A percentile compares a stretch with the other conserved stretches of the same genome.
Evolutionary conservation across 2,329 filamentous ascomycete genomes (phyloP).

Genomic region (Botrytis fragariae): DNA sequence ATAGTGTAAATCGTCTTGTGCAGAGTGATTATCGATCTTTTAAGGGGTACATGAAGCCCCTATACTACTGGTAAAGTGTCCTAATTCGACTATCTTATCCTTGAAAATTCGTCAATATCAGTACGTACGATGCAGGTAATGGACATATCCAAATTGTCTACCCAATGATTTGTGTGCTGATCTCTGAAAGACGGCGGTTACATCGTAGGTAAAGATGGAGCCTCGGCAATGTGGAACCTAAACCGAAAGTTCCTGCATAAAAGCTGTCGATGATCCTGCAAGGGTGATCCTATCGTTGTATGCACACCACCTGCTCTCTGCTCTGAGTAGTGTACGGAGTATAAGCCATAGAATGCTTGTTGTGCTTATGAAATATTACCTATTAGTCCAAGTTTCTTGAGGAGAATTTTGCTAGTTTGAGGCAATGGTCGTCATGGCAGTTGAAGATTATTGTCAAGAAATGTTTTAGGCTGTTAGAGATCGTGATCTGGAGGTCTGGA

Average conservation of each 20-base stretch:
- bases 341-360: background rate
- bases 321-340: background rate
- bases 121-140: background rate
- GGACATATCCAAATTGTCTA: background rate
- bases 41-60: background rate
- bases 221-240: slow-evolving; percentile 3
- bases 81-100: background rate
- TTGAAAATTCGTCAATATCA: background rate
- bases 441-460: background rate
- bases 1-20: background rate
- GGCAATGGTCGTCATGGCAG: background rate
- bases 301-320: slow-evolving; percentile 9
- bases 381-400: background rate
- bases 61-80: background rate
- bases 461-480: background rate
- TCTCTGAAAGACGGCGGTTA: slow-evolving; percentile 6
- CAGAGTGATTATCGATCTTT: background rate
- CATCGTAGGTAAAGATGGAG: background rate
- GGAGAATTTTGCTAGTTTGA: background rate
- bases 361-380: background rate
- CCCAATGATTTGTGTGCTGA: slow-evolving; percentile 5
- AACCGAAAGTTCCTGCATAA: slow-evolving; percentile 18
- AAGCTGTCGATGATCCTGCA: slow-evolving; percentile 9
- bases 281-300: slow-evolving; percentile 3
- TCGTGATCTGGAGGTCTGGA: background rate